These are phyloP conservation scores for Austroboletus olivaceoglutinosus DNA, from an alignment of 1,284 basidiomycete species.

Conservation along the genomic window DNA sequence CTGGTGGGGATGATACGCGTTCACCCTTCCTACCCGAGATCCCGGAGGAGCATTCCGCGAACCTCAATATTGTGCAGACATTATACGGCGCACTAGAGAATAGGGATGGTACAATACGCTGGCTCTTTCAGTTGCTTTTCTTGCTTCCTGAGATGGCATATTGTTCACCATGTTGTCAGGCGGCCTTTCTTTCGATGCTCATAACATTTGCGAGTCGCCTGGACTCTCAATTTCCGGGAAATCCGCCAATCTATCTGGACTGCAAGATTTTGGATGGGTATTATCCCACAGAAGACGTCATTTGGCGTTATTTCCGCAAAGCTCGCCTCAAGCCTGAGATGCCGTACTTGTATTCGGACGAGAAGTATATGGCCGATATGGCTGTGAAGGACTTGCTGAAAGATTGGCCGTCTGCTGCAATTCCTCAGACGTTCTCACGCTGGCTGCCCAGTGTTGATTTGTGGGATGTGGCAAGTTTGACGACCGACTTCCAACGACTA, in stretches of 20 bases:
- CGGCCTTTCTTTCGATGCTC: not conserved
- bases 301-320: not conserved
- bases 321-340: not conserved
- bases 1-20: not conserved
- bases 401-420: not conserved
- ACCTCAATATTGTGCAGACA: not conserved
- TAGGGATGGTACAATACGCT: not conserved
- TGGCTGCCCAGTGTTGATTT: not conserved
- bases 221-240: not conserved
- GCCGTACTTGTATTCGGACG: not conserved
- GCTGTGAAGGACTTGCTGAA: not conserved
- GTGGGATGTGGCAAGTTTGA: not conserved
- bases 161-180: not conserved
- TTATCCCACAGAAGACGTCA: not conserved
- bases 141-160: not conserved
- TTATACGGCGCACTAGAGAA: not conserved
- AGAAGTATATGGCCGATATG: not conserved
- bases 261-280: not conserved
- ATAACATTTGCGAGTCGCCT: not conserved
- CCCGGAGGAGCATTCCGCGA: not conserved
- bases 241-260: not conserved
- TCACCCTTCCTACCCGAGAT: not conserved
- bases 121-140: not conserved
- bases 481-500: not conserved
- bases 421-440: not conserved